These are phyloP conservation scores for Agrocybe chaxingu DNA, from an alignment of 768 basidiomycete genomes.

Conservation along the genomic window DNA sequence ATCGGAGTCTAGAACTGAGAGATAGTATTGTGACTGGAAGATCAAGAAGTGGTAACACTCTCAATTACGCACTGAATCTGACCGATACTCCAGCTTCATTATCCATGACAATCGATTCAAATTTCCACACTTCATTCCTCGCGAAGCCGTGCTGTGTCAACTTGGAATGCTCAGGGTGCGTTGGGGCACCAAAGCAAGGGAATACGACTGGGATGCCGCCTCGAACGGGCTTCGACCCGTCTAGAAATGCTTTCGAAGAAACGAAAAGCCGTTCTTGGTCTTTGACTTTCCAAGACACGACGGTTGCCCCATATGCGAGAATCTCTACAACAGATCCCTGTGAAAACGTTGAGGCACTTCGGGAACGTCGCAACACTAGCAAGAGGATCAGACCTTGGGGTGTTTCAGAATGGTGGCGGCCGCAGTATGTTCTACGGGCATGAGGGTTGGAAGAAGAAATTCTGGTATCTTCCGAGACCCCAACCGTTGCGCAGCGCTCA, in stretches of 20 bases:
- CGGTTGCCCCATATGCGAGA: conserved; percentile 79
- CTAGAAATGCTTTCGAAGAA: conserved; percentile 73
- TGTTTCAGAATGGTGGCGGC: conserved; percentile 53
- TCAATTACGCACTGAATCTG: conserved; percentile 57
- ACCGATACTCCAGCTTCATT: conserved; percentile 72
- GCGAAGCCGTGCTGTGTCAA: conserved; percentile 92
- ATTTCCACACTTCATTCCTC: conserved; percentile 71
- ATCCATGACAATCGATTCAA: conserved; percentile 61
- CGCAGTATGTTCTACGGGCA: conserved; percentile 53
- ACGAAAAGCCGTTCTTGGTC: conserved; percentile 75
- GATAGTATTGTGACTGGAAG: conserved; percentile 27
- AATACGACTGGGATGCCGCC: conserved; percentile 68
- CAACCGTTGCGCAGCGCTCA: background rate
- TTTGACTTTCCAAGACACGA: conserved; percentile 79
- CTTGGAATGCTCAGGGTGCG: conserved; percentile 64
- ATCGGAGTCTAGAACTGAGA: background rate
- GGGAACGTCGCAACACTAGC: background rate
- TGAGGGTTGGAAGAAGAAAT: conserved; percentile 19
- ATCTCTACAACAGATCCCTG: conserved; percentile 68
- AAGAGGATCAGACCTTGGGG: conserved; percentile 45
- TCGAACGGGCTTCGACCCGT: conserved; percentile 73
- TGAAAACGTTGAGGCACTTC: background rate
- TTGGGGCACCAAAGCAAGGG: conserved; percentile 86
- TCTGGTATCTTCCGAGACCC: background rate
- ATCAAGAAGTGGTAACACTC: conserved; percentile 47